A percentile compares a stretch with the other conserved stretches of the same genome.
Evolutionary conservation across 2,329 filamentous ascomycete genomes (phyloP).

Genomic region (Tolypocladium cylindrosporum): DNA sequence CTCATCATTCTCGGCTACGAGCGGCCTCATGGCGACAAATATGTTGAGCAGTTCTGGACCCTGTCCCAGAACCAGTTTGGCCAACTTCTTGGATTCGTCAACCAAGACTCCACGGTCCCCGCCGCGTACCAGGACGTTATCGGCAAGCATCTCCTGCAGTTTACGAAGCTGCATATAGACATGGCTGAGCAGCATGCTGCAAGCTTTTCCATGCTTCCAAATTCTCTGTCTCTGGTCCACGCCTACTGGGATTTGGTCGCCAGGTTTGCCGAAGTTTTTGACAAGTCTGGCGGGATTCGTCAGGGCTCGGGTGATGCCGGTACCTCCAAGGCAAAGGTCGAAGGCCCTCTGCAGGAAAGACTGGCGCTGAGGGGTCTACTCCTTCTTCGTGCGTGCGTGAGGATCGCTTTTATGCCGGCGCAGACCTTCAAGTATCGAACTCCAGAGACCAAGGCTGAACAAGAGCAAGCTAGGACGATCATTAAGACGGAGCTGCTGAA

Average conservation of each 20-base stretch:
- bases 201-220: conserved; percentile 73
- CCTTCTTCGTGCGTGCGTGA: conserved; percentile 70
- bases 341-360: conserved; percentile 62
- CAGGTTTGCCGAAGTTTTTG: conserved; percentile 66
- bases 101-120: conserved; percentile 43
- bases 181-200: conserved; percentile 74
- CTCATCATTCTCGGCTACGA: conserved; percentile 77
- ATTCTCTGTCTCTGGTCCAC: conserved; percentile 65
- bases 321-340: conserved; percentile 38
- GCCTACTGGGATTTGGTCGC: conserved; percentile 80
- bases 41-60: conserved; percentile 72
- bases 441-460: conserved; percentile 65
- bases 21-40: conserved; percentile 65
- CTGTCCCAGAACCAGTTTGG: conserved; percentile 68
- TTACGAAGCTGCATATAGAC: conserved; percentile 83
- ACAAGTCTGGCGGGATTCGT: conserved; percentile 47
- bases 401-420: conserved; percentile 71
- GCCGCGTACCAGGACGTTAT: conserved; percentile 49
- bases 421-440: conserved; percentile 79
- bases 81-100: conserved; percentile 58
- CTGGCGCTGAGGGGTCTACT: conserved; percentile 76
- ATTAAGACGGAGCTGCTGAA: conserved; percentile 69
- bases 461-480: conserved; percentile 55
- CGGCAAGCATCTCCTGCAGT: conserved; percentile 81
- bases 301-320: conserved; percentile 27